Evolutionary conservation across 2,329 filamentous ascomycete species (phyloP), one percentile per base, ranked within the genome.

Genomic region (Trichoderma sp.): DNA sequence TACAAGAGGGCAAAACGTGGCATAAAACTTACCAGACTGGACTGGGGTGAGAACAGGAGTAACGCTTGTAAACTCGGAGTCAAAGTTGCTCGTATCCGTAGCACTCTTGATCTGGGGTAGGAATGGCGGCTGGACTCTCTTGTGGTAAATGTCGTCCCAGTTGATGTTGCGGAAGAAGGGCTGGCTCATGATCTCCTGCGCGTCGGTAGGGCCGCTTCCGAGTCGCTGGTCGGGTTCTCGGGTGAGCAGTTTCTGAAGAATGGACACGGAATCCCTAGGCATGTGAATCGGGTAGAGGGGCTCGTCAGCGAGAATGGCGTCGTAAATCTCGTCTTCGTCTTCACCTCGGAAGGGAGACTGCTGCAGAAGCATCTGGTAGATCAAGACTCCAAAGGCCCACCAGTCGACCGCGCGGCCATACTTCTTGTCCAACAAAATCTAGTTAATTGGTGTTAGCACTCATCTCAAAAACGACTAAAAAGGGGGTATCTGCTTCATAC

Each of bases 51-150:
- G 87, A 72, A 99, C 96, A 1, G 96, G 96, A 56, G 96, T 99
- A 70, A 99, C 96, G 79, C 95, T 98, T 1, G 96, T 99, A 81
- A 99, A 99, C 81, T 99, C 96, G 61, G 93, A 94, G 81, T 99
- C 96, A 82, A 99, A 99, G 84, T 99, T 99, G 87, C 95, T 98
- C n/a, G 96, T 99, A 84, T 99, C 96, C 57, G 96, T 98, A 9
- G 95, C 89, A 80, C 89, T 97, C 83, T 92, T 96, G 78, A 99
- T 97, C 47, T 90, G 89, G 21, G 96, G 96, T 82, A 95, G 83
- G 85, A 98, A 98, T 0, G 96, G 96, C 69, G 96, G 92, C 68
- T 91, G 88, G 24, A 98, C 90, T 43, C 94, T 90, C 89, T 98
- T 99, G 84, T 98, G 89, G 82, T 98, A 98, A 73, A 99, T 94